Evolutionary conservation across 1,284 basidiomycete genomes (phyloP), one percentile per base, ranked within the genome.

Genomic region (Cryptococcus hybrid): DNA sequence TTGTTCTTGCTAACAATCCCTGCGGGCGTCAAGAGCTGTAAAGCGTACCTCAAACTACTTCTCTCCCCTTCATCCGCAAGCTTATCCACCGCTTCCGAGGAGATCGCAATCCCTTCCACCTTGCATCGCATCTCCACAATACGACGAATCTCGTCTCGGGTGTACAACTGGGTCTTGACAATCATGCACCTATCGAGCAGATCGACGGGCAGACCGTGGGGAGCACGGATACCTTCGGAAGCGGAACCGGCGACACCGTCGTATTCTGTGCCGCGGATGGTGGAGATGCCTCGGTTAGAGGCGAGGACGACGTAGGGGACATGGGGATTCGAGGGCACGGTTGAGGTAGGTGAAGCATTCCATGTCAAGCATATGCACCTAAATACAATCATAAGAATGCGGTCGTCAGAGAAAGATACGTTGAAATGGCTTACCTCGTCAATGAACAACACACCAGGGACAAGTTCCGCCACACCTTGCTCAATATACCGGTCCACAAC

Each of bases 301-400:
- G 96, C 96, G 56, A 98, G 84, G 65, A 99, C 90, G 48, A 99
- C 95, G 13, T 96, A 96, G 0, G 96, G 95, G 12, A 92, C 92
- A 86, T 13, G 91, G 88, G 1, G 92, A 93, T 78, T 99, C 95
- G 54, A 99, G 83, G 7, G 97, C 85, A 11, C 93, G 88, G 79
- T 99, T 99, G 52, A 99, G 84, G 80, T 96, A 99, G 7, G 95
- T 98, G 82, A 98, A 99, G 78, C 94, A 97, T 78, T 99, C 96
- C 74, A 98, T 94, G 78, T 99, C 95, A 64, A 99, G 87, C 95
- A 98, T 98, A 81, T 99, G 95, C 18, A 98, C 93, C 92, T 94
- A 67, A 11, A 36, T 12, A n/a, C n/a, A n/a, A n/a, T n/a, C n/a
- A n/a, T 9, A 57, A 6, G 42, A n/a, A 8, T 43, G 50, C n/a